Conservation (phyloP, 2,329 filamentous ascomycete species). For the Graphilbum sp. region DNA sequence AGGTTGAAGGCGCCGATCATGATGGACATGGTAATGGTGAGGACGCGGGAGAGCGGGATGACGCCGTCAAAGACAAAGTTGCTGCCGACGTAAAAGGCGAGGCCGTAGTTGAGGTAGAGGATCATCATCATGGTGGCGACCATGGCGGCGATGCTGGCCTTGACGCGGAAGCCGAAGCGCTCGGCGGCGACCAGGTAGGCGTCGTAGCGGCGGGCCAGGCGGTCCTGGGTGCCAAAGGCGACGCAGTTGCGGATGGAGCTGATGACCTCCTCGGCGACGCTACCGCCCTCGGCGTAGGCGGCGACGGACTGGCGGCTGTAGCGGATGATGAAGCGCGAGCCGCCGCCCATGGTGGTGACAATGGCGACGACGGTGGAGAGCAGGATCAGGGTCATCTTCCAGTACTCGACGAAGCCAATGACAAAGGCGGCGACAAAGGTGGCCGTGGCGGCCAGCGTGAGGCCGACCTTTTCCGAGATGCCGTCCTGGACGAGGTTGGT, state of each 20-base stretch:
- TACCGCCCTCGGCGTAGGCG: constrained; percentile 71
- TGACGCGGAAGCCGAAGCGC: constrained; percentile 59
- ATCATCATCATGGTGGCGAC: constrained; percentile 70
- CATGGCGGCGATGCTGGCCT: constrained; percentile 60
- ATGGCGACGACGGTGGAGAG: constrained; percentile 69
- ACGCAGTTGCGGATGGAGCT: constrained; percentile 84
- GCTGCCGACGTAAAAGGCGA: constrained; percentile 80
- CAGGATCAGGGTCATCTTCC: constrained; percentile 84
- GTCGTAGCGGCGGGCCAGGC: constrained; percentile 78
- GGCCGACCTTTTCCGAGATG: constrained; percentile 74
- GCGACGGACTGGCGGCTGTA: constrained; percentile 64
- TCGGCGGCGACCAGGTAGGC: constrained; percentile 56
- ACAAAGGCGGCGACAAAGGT: constrained; percentile 82
- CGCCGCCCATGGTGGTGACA: constrained; percentile 56
- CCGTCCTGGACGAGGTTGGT: constrained; percentile 89
- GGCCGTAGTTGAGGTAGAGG: constrained; percentile 72
- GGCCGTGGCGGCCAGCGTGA: constrained; percentile 60
- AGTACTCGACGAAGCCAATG: constrained; percentile 80
- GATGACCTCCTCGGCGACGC: constrained; percentile 83
- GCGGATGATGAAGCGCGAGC: constrained; percentile 60
- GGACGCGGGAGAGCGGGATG: constrained; percentile 49
- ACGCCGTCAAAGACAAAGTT: constrained; percentile 53
- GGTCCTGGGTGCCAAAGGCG: constrained; percentile 86
- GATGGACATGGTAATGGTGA: constrained; percentile 78
- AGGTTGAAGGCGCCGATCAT: constrained; percentile 89